Percentiles rank a stretch among this genome's conserved stretches.
These are phyloP conservation scores for Lactarius vividus DNA, from an alignment of 768 basidiomycete species.

Conservation along the genomic window DNA sequence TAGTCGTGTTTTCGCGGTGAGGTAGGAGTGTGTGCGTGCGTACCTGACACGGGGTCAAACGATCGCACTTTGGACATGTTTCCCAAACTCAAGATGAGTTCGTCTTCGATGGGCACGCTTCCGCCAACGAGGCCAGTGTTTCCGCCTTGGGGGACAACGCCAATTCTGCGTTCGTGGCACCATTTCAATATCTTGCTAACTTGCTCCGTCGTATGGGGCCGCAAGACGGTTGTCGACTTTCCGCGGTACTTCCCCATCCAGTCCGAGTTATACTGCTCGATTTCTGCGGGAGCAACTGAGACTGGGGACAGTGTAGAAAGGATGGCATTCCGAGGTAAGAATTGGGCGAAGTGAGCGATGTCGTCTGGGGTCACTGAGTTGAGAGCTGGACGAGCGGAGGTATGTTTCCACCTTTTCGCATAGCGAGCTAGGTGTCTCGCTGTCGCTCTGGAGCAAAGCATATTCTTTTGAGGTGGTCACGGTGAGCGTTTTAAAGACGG, in stretches of 20 bases:
- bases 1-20: slow-evolving; percentile 15
- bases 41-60: slow-evolving; percentile 83
- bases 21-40: slow-evolving; percentile 17
- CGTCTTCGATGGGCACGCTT: slow-evolving; percentile 83
- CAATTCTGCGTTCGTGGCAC: slow-evolving; percentile 78
- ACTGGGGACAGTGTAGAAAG: slow-evolving; percentile 62
- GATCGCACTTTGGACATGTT: slow-evolving; percentile 81
- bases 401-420: slow-evolving; percentile 29
- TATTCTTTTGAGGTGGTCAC: neutral
- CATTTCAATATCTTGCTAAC: slow-evolving; percentile 86
- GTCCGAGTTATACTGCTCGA: slow-evolving; percentile 80
- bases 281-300: slow-evolving; percentile 54
- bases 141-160: slow-evolving; percentile 96
- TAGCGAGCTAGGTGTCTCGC: slow-evolving; percentile 11
- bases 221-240: slow-evolving; percentile 78
- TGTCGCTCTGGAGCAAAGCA: slow-evolving; percentile 19
- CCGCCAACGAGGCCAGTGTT: slow-evolving; percentile 99
- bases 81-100: slow-evolving; percentile 79
- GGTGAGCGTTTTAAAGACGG: neutral
- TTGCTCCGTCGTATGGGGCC: slow-evolving; percentile 83
- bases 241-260: slow-evolving; percentile 97
- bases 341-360: slow-evolving; percentile 61
- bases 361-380: slow-evolving; percentile 54
- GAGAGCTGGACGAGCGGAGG: slow-evolving; percentile 28
- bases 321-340: slow-evolving; percentile 62